A percentile compares a stretch with the other conserved stretches of the same genome.
Evolutionary conservation across 306 rosid genomes (phyloP).

Genomic region (Quercus aquifolioides): DNA sequence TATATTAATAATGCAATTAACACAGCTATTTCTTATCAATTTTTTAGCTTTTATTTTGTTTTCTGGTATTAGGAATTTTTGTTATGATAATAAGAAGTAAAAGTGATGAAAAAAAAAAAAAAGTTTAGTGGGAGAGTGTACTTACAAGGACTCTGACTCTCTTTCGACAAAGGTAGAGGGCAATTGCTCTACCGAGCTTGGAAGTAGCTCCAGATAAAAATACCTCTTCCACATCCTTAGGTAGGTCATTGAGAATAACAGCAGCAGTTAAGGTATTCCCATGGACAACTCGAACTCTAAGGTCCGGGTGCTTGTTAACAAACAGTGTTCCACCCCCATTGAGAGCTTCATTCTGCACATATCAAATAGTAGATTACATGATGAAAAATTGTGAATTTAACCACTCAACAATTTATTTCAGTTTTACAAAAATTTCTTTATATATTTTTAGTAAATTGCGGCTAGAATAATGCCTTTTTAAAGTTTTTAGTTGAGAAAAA

Average conservation of each 20-base stretch:
- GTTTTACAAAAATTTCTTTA: no score
- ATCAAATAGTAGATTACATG: no score
- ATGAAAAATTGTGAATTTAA: no score
- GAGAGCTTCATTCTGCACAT: conserved; percentile 73
- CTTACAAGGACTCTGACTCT: conserved; percentile 87
- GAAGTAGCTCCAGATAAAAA: conserved; percentile 94
- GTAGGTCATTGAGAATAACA: conserved; percentile 80
- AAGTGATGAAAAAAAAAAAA: neutral
- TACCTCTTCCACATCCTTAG: conserved; percentile 69
- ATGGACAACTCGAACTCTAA: conserved; percentile 89
- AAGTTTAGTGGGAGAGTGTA: neutral
- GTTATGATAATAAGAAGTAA: no score
- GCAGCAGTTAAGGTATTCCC: conserved; percentile 98
- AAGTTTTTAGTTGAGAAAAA: no score
- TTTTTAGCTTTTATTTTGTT: no score
- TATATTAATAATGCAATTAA: no score
- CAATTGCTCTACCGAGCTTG: conserved; percentile 96
- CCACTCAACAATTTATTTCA: no score
- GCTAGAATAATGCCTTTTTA: no score
- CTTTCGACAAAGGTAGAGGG: conserved; percentile 83
- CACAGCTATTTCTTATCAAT: no score
- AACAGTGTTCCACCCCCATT: conserved; percentile 96
- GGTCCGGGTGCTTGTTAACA: conserved; percentile 88
- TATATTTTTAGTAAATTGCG: no score
- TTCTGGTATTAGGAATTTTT: no score